Base-by-base conservation (phyloP, 345 rosid genomes). In the Microthlaspi erraticum region DNA sequence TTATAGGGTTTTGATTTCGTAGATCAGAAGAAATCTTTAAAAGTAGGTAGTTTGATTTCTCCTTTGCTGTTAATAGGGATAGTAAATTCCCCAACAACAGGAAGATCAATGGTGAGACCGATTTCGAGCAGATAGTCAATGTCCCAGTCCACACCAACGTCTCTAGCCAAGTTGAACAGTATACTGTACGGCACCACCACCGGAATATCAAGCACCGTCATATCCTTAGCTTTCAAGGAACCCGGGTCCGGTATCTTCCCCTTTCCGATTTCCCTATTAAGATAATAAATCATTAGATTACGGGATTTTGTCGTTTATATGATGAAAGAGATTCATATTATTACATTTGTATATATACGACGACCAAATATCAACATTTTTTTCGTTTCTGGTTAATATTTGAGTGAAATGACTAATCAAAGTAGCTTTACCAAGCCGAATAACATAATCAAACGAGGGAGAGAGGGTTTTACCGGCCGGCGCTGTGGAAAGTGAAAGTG, bases 181-280 rank as follows among this genome's bases (percentile, higher is more conserved):
- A 91, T 66, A 71, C 48, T 74, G 72, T 89, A 82, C 6, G 96
- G 83, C 72, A 89, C 96, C 75, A 82, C 85, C 82, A 94, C 60
- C 7, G 85, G 84, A 61, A 94, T 79, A 6, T 82, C 84, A 78
- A 94, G 61, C n/a, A 71, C 33, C 19, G 99, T 91, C 18, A 66
- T 76, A 61, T 79, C 95, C 56, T 72, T 84, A 0, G 85, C 93
- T 67, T 86, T 88, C 72, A 91, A 43, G 2, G 96, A 87, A 10
- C 97, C 97, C 16, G 97, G 97, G 75, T 91, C 99, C 18, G 96
- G 83, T 1, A 94, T 69, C 50, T 70, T 88, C 75, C 97, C 99
- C 7, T 85, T 70, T 14, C 83, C 95, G 6, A 94, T 89, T 81
- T 46, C 92, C 70, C 99, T 91, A 78, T 7, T 46, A n/a, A 63